Evolutionary conservation across 2,329 filamentous ascomycete genomes (phyloP).

Genomic region (Aquanectria penicillioides): DNA sequence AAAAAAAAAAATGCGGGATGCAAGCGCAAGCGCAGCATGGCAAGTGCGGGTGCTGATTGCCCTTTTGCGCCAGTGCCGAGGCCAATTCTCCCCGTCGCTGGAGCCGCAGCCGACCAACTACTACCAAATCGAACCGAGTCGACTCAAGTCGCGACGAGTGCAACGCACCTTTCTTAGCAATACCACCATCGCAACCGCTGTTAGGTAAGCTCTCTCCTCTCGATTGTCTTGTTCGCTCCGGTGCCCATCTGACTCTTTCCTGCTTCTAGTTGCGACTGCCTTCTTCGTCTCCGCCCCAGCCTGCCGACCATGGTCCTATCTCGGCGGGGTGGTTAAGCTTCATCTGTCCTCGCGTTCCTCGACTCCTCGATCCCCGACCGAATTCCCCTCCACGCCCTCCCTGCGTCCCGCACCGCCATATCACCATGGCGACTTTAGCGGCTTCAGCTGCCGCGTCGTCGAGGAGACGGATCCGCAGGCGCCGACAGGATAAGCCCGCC

Average conservation of each 20-base stretch:
- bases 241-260: neutral
- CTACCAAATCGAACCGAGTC: neutral
- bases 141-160: constrained; percentile 15
- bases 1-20: constrained; percentile 15
- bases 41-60: neutral
- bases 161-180: constrained; percentile 11
- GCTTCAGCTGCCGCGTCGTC: constrained; percentile 36
- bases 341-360: constrained; percentile 19
- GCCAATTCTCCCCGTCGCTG: constrained; percentile 22
- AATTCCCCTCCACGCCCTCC: neutral
- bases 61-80: constrained; percentile 24
- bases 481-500: constrained; percentile 76
- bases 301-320: constrained; percentile 15
- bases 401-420: constrained; percentile 3
- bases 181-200: neutral
- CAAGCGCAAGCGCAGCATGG: constrained; percentile 14
- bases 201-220: neutral
- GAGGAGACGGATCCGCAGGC: constrained; percentile 60
- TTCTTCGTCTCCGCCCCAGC: neutral
- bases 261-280: neutral
- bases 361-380: constrained; percentile 21
- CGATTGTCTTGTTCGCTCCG: neutral
- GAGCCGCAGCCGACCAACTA: constrained; percentile 28
- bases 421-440: constrained; percentile 44
- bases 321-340: constrained; percentile 27